Conservation (phyloP, 2,329 filamentous ascomycete genomes). For the Apiospora koreana region DNA sequence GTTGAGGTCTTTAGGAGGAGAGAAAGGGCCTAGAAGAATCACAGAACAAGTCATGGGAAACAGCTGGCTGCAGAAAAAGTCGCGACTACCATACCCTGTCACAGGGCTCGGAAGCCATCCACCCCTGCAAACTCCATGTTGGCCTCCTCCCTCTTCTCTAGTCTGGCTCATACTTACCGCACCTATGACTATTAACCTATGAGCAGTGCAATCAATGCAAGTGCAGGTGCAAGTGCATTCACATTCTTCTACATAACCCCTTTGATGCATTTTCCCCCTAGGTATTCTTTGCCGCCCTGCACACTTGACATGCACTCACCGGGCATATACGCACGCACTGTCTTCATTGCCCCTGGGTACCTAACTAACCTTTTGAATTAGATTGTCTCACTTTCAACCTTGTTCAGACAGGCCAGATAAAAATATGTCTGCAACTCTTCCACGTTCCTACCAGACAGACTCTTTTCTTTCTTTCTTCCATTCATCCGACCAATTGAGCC, state of each 20-base stretch:
- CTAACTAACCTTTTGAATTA: too few relatives aligned
- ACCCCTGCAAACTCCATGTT: slow-evolving; percentile 2
- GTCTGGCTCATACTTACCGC: not conserved
- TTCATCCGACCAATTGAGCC: not conserved
- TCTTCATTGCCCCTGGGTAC: not conserved
- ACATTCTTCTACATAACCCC: not conserved
- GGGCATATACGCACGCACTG: not conserved
- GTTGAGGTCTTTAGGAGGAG: slow-evolving; percentile 8
- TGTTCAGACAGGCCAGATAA: too few relatives aligned
- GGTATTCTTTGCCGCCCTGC: not conserved
- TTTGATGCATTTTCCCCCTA: not conserved
- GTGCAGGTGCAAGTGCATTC: not conserved
- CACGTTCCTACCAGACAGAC: too few relatives aligned
- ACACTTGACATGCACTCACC: not conserved
- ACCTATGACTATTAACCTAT: not conserved
- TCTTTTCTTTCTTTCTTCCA: too few relatives aligned
- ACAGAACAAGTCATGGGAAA: slow-evolving; percentile 3
- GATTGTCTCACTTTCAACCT: too few relatives aligned
- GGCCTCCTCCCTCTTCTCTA: not conserved
- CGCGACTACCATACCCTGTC: slow-evolving; percentile 10
- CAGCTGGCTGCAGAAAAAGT: slow-evolving; percentile 6
- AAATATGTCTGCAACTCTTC: too few relatives aligned
- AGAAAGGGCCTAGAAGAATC: slow-evolving; percentile 13
- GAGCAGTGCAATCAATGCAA: too few relatives aligned
- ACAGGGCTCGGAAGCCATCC: not conserved